phyloP scores from a whole-genome alignment of 345 rosid genomes.

The Anastatica hierochuntica region DNA sequence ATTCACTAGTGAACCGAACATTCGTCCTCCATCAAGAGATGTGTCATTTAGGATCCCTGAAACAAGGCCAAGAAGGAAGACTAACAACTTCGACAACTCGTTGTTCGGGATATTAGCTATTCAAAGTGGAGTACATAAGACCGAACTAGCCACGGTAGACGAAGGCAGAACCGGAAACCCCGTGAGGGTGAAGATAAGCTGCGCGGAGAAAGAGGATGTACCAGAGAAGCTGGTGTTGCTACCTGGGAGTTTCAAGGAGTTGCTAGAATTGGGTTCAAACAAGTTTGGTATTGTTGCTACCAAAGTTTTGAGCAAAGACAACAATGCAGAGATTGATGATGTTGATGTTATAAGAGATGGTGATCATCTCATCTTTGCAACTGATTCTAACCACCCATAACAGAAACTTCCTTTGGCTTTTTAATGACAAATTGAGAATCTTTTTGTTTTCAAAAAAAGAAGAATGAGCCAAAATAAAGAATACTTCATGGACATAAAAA shows the following conservation, averaged over 20 bases:
- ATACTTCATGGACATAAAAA: not conserved
- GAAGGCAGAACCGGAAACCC: conserved; percentile 19
- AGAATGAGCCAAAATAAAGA: not conserved
- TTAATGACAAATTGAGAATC: not conserved
- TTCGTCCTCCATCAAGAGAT: conserved; percentile 40
- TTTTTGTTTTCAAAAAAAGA: not conserved
- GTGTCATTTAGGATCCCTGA: conserved; percentile 33
- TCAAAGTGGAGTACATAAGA: conserved; percentile 32
- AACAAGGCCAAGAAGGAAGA: conserved; percentile 45
- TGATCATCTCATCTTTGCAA: conserved; percentile 58
- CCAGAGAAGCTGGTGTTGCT: conserved; percentile 52
- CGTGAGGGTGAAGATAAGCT: conserved; percentile 57
- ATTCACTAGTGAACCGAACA: conserved; percentile 62
- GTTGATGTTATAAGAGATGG: conserved; percentile 71
- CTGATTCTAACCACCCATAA: conserved; percentile 1
- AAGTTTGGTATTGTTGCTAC: conserved; percentile 42
- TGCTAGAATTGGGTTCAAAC: conserved; percentile 46
- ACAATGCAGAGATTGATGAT: conserved; percentile 65
- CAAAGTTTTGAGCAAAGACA: conserved; percentile 41
- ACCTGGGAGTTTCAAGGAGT: conserved; percentile 49
- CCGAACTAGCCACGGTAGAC: conserved; percentile 18
- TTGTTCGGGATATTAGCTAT: conserved; percentile 62
- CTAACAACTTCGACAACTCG: conserved; percentile 56
- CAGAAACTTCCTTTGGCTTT: not conserved
- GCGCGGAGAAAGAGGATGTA: conserved; percentile 39